Evolutionary conservation across 1,139 yeast species (phyloP).

Genomic region (Pichia sp.): DNA sequence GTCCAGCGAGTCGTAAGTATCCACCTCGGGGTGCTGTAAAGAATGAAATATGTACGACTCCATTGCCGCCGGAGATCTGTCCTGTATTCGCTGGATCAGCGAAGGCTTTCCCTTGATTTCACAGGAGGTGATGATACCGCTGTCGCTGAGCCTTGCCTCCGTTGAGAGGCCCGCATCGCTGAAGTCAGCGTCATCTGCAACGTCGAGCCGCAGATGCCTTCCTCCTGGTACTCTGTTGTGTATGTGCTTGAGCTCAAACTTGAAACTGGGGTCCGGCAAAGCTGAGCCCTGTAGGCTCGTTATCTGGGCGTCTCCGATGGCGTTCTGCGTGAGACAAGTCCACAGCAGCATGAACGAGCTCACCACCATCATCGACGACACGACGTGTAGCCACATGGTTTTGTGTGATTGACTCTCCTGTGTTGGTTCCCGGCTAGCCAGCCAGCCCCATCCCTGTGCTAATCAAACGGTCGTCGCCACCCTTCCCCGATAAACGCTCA

Average conservation of each 20-base stretch:
- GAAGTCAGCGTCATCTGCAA: constrained; percentile 22
- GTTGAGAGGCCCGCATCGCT: background rate
- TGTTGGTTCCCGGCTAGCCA: too few species aligned
- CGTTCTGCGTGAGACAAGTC: background rate
- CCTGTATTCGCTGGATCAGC: constrained; percentile 46
- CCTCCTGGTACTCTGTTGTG: constrained; percentile 28
- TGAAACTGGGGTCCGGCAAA: background rate
- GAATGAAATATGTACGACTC: constrained; percentile 66
- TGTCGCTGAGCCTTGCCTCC: background rate
- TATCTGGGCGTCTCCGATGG: background rate
- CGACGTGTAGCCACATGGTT: constrained; percentile 1
- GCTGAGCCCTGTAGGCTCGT: background rate
- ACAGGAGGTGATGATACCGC: constrained; percentile 11
- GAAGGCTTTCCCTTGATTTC: constrained; percentile 7
- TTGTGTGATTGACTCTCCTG: background rate
- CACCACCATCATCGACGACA: constrained; percentile 1
- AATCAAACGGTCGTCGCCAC: too few species aligned
- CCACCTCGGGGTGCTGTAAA: constrained; percentile 43
- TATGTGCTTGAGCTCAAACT: constrained; percentile 25
- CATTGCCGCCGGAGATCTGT: constrained; percentile 60
- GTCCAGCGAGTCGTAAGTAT: constrained; percentile 43
- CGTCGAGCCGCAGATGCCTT: constrained; percentile 27
- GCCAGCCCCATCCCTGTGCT: too few species aligned
- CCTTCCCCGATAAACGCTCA: background rate
- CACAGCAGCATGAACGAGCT: constrained; percentile 5